Evolutionary conservation across 495 filamentous ascomycete species (phyloP).

Genomic region (Penicillium canariense): DNA sequence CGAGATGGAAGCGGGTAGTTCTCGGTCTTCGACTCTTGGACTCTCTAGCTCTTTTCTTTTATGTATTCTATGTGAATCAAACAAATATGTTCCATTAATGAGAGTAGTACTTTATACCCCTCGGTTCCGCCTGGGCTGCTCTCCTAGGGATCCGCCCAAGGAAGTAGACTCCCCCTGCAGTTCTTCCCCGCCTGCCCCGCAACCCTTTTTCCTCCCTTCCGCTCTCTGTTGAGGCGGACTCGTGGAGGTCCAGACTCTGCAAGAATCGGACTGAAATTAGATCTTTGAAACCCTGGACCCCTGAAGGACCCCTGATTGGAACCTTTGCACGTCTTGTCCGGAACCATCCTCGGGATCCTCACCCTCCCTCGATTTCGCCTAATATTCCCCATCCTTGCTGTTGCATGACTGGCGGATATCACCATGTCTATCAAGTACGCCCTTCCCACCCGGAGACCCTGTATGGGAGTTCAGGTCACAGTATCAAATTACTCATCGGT

Average conservation of each 20-base stretch:
- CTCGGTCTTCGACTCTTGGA: too few species aligned
- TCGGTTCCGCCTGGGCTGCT: too few species aligned
- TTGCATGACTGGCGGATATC: constrained; percentile 10
- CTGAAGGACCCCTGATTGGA: too few species aligned
- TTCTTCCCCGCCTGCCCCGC: constrained; percentile 28
- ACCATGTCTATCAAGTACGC: constrained; percentile 71
- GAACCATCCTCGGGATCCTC: background rate
- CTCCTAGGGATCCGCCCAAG: background rate
- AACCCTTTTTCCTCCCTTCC: constrained; percentile 12
- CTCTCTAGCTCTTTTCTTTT: too few species aligned
- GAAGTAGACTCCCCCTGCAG: constrained; percentile 3
- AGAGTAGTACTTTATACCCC: too few species aligned
- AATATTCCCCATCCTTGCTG: background rate
- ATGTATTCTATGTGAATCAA: too few species aligned
- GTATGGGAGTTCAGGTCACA: background rate
- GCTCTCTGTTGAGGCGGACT: background rate
- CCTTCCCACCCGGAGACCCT: background rate
- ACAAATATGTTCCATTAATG: too few species aligned
- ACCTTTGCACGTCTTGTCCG: too few species aligned
- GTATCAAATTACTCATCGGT: background rate
- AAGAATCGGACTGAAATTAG: too few species aligned
- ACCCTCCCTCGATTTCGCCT: background rate
- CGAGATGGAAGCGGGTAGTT: too few species aligned
- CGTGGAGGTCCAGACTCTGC: background rate
- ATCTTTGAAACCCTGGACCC: too few species aligned